These are phyloP conservation scores for Diophrys sp. DNA, from an alignment of 73 alveolate genomes.

Conservation along the genomic window DNA sequence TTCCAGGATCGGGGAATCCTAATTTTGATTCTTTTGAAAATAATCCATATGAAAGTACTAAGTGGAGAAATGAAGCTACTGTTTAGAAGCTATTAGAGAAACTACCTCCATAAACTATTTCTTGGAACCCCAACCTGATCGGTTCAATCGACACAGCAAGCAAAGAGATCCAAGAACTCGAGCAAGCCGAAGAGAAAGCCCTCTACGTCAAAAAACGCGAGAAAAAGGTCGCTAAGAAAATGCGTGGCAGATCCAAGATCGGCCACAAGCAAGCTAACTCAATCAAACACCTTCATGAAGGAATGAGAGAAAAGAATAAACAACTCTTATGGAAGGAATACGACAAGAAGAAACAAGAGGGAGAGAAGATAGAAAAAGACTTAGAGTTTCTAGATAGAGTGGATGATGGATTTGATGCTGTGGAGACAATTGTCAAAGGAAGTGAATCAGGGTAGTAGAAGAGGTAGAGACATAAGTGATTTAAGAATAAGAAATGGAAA, in stretches of 20 bases:
- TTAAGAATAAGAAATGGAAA: too few species aligned
- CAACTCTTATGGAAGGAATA: constrained; percentile 17
- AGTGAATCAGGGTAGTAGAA: too few species aligned
- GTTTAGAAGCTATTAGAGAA: constrained; percentile 82
- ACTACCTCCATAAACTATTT: constrained; percentile 87
- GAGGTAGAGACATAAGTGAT: too few species aligned
- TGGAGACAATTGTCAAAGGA: too few species aligned
- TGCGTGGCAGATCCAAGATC: constrained; percentile 68
- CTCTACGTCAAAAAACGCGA: constrained; percentile 43
- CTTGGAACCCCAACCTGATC: constrained; percentile 77
- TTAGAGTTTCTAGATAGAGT: constrained; percentile 20
- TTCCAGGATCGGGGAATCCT: constrained; percentile 94
- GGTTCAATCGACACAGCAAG: constrained; percentile 87
- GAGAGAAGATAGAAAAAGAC: constrained; percentile 18
- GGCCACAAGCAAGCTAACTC: constrained; percentile 4
- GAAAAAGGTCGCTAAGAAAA: constrained; percentile 67
- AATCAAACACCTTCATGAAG: constrained; percentile 14
- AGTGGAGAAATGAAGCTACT: constrained; percentile 83
- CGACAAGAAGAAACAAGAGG: constrained; percentile 17
- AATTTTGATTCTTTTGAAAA: constrained; percentile 88
- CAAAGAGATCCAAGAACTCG: constrained; percentile 78
- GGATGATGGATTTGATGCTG: constrained; percentile 33
- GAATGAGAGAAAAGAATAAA: constrained; percentile 41
- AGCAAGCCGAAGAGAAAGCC: constrained; percentile 66
- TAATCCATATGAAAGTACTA: constrained; percentile 83